Evolutionary conservation across 1,139 yeast genomes (phyloP).

Genomic region (Geotrichum restrictum): DNA sequence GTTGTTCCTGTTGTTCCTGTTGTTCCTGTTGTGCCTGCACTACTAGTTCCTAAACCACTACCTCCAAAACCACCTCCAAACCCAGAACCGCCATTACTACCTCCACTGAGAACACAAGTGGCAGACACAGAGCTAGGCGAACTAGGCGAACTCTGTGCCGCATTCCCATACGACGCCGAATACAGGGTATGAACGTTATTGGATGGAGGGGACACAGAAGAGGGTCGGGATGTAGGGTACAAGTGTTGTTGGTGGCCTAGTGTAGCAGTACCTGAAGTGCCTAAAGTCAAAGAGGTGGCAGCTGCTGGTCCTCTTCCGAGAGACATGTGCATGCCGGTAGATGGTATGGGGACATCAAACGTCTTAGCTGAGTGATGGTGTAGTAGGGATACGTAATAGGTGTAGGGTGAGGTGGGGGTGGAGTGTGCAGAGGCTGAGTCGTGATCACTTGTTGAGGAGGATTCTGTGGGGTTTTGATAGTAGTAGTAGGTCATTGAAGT

Average conservation of each 20-base stretch:
- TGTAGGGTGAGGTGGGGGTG: no score
- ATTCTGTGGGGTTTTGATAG: slow-evolving; percentile 4
- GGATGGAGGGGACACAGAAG: not conserved
- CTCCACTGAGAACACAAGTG: no score
- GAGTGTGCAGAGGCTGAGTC: no score
- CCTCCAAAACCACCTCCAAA: not conserved
- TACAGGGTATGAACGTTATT: not conserved
- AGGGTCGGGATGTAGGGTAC: not conserved
- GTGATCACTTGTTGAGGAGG: no score
- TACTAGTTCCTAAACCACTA: not conserved
- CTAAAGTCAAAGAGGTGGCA: not conserved
- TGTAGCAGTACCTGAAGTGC: no score
- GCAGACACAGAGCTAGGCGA: slow-evolving; percentile 1
- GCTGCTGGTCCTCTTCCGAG: no score
- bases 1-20: not conserved
- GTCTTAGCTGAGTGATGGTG: no score
- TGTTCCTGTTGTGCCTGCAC: not conserved
- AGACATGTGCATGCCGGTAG: no score
- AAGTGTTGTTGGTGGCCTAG: not conserved
- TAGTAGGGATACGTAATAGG: no score
- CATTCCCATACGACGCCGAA: not conserved
- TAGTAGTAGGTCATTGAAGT: slow-evolving; percentile 9
- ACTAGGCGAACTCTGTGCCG: not conserved
- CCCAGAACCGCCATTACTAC: no score
- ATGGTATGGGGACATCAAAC: no score